These are phyloP conservation scores for Nakaseomyces nivariensis DNA, from an alignment of 1,139 yeast genomes.

Conservation along the genomic window DNA sequence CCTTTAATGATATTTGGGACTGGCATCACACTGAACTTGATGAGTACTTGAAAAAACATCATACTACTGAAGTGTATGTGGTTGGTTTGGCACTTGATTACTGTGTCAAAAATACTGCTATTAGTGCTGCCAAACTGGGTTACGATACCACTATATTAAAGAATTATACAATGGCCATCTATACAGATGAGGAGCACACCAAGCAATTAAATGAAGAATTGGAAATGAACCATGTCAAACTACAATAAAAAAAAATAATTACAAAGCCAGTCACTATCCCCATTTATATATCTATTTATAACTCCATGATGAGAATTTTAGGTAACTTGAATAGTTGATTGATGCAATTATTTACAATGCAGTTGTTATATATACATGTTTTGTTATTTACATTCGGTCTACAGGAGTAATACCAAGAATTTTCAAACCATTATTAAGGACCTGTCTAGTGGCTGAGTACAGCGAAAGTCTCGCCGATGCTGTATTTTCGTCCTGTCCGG, in stretches of 20 bases:
- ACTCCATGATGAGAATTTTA: too few species aligned
- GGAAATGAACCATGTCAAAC: conserved; percentile 8
- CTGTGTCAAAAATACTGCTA: conserved; percentile 71
- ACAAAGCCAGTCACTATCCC: background rate
- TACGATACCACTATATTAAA: conserved; percentile 52
- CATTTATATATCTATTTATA: background rate
- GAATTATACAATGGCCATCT: conserved; percentile 44
- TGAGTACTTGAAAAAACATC: conserved; percentile 34
- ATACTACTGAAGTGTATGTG: conserved; percentile 52
- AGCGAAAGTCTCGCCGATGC: conserved; percentile 90
- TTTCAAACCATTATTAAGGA: conserved; percentile 81
- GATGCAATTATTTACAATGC: background rate
- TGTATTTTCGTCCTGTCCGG: conserved; percentile 84
- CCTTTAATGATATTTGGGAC: conserved; percentile 74
- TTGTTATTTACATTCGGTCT: conserved; percentile 70
- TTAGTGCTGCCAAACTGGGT: conserved; percentile 54
- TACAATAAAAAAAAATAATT: background rate
- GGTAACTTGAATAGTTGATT: too few species aligned
- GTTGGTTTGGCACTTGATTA: conserved; percentile 83
- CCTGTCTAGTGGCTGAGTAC: conserved; percentile 84
- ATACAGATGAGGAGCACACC: conserved; percentile 23
- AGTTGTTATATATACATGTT: background rate
- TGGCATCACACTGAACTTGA: conserved; percentile 59
- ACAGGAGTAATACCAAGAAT: conserved; percentile 93
- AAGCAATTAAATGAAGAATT: conserved; percentile 14